Conservation (phyloP, 2,329 filamentous ascomycete species). For the Xylariaceae sp. region DNA sequence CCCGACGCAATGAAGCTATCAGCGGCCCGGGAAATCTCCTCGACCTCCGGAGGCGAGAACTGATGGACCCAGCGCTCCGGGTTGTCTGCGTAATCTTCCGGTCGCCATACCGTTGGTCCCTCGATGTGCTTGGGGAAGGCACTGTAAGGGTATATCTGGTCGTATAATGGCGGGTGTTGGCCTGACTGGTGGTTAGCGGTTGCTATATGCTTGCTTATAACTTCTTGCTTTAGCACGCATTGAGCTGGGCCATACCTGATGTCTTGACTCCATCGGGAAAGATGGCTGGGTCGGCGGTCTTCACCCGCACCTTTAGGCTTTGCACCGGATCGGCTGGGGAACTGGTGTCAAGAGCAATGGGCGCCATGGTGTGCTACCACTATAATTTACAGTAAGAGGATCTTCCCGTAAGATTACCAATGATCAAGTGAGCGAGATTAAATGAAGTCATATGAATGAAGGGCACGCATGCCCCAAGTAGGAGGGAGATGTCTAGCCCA, state of each 20-base stretch:
- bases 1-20: slow-evolving; percentile 67
- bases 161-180: slow-evolving; percentile 70
- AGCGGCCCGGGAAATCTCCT: slow-evolving; percentile 65
- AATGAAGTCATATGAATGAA: slow-evolving; percentile 4
- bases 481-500: background rate
- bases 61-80: slow-evolving; percentile 73
- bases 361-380: slow-evolving; percentile 34
- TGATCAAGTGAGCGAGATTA: background rate
- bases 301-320: slow-evolving; percentile 34
- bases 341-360: slow-evolving; percentile 35
- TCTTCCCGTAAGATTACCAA: background rate
- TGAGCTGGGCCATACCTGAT: slow-evolving; percentile 34
- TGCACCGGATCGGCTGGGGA: slow-evolving; percentile 31
- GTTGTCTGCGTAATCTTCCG: slow-evolving; percentile 64
- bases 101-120: slow-evolving; percentile 71
- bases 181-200: slow-evolving; percentile 52
- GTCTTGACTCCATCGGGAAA: slow-evolving; percentile 73
- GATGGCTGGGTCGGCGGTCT: slow-evolving; percentile 46
- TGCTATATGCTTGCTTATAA: background rate
- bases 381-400: background rate
- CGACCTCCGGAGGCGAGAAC: slow-evolving; percentile 66
- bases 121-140: slow-evolving; percentile 70
- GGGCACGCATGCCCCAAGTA: slow-evolving; percentile 16
- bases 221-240: background rate
- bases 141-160: slow-evolving; percentile 66